These are phyloP conservation scores for Exophiala viscosa DNA, from an alignment of 2,329 filamentous ascomycete genomes.

Conservation along the genomic window DNA sequence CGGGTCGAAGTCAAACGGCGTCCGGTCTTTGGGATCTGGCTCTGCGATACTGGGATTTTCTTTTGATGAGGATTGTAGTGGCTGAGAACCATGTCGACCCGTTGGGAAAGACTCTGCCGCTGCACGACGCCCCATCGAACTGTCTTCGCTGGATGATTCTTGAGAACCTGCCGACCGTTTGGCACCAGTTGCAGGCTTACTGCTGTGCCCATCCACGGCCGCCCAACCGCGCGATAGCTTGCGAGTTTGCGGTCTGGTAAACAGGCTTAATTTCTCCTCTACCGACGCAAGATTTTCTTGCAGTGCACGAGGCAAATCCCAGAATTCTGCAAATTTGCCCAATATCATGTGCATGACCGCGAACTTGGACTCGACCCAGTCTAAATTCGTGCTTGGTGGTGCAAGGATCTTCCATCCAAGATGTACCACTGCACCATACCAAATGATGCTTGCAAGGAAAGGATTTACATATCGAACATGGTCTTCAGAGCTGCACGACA, in stretches of 20 bases:
- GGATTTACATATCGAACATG: conserved; percentile 34
- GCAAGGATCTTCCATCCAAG: conserved; percentile 18
- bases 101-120: too few species aligned
- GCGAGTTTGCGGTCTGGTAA: background rate
- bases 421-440: conserved; percentile 34
- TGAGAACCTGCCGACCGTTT: too few species aligned
- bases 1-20: too few species aligned
- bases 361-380: conserved; percentile 19
- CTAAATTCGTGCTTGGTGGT: background rate
- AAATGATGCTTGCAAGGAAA: conserved; percentile 34
- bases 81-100: too few species aligned
- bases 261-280: background rate
- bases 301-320: conserved; percentile 29
- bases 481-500: conserved; percentile 30
- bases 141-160: too few species aligned
- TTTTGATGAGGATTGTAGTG: too few species aligned
- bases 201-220: too few species aligned
- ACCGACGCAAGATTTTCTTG: conserved; percentile 27
- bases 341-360: conserved; percentile 28
- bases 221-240: background rate
- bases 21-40: too few species aligned
- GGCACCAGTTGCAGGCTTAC: too few species aligned
- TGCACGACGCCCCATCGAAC: too few species aligned
- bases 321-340: conserved; percentile 31
- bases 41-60: too few species aligned